These are phyloP conservation scores for Colletotrichum lini DNA, from an alignment of 2,329 filamentous ascomycete species.

Conservation along the genomic window DNA sequence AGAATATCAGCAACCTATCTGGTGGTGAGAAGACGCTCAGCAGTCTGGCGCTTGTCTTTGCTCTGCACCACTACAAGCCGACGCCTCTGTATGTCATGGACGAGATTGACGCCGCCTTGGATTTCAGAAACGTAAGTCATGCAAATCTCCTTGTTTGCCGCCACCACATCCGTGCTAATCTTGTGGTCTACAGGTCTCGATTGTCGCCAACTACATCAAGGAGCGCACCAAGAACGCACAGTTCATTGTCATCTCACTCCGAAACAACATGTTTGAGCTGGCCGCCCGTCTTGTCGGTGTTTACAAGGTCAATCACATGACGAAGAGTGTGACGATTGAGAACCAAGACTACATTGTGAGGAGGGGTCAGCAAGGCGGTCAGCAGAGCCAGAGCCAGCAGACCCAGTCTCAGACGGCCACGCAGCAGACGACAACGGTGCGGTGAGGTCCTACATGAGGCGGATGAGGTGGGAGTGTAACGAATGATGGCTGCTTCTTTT, in stretches of 20 bases:
- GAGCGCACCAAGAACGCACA: conserved; percentile 99
- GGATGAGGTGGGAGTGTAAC: conserved; percentile 8
- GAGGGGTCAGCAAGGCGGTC: conserved; percentile 49
- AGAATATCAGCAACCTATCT: conserved; percentile 96
- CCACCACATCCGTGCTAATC: conserved; percentile 35
- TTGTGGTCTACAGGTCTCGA: conserved; percentile 80
- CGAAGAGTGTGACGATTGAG: conserved; percentile 91
- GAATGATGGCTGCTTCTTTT: conserved; percentile 40
- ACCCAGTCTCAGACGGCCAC: conserved; percentile 44
- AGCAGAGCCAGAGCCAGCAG: too few relatives aligned
- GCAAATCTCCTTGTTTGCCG: conserved; percentile 6
- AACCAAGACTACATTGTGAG: conserved; percentile 81
- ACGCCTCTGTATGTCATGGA: conserved; percentile 99
- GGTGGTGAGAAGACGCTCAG: conserved; percentile 98
- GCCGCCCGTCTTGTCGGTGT: conserved; percentile 95
- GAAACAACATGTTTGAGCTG: conserved; percentile 99
- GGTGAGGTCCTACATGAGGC: conserved; percentile 6
- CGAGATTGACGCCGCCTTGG: conserved; percentile 97
- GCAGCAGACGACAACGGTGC: conserved; percentile 34
- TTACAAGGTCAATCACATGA: conserved; percentile 99
- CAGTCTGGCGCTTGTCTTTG: conserved; percentile 95
- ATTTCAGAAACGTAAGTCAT: conserved; percentile 92
- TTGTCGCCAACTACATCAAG: conserved; percentile 99
- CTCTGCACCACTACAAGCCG: conserved; percentile 96
- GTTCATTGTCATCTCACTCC: conserved; percentile 96